Percentiles rank a stretch among this genome's conserved stretches.
Evolutionary conservation across 73 alveolate species (phyloP).

Genomic region (Tetrahymena elliotti): DNA sequence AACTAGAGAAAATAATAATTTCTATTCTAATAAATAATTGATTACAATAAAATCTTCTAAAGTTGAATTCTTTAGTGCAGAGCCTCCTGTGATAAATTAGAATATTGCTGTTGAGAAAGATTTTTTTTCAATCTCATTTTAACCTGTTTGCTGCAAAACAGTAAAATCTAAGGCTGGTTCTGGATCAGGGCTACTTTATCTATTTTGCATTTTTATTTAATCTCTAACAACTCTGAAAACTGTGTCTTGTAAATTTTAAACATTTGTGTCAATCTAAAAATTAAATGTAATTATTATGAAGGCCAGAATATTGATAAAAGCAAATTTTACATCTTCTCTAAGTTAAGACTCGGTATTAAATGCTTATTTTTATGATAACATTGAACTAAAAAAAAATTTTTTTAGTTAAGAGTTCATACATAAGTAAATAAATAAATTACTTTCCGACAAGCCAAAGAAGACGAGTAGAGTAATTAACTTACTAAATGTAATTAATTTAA

Average conservation of each 20-base stretch:
- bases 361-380: neutral
- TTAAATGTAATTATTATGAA: neutral
- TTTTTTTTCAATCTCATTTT: neutral
- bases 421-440: neutral
- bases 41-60: neutral
- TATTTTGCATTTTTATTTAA: neutral
- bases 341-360: neutral
- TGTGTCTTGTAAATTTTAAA: neutral
- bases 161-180: neutral
- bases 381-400: neutral
- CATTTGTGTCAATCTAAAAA: neutral
- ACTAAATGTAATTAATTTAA: conserved; percentile 14
- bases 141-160: neutral
- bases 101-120: neutral
- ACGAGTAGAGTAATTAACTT: conserved; percentile 31
- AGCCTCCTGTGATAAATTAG: neutral
- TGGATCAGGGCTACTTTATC: neutral
- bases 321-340: neutral
- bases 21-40: neutral
- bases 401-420: neutral
- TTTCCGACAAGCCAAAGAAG: conserved; percentile 24
- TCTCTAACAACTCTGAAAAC: neutral
- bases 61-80: neutral
- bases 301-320: neutral
- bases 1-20: too few relatives aligned